Conservation (phyloP, 2,329 filamentous ascomycete genomes). For the Arachnopeziza araneosa region DNA sequence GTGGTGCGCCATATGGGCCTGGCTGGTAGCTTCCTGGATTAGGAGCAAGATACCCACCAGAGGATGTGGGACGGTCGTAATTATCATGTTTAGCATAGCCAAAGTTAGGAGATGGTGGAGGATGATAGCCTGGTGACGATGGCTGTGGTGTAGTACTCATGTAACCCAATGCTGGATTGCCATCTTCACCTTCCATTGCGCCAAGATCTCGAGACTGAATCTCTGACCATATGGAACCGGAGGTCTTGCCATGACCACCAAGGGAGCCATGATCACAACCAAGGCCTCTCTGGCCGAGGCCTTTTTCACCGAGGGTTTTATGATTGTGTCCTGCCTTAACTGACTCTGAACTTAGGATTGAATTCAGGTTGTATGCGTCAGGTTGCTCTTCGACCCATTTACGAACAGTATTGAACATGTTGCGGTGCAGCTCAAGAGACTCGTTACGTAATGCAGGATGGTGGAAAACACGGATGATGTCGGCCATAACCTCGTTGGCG, state of each 20-base stretch:
- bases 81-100: slow-evolving; percentile 21
- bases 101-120: slow-evolving; percentile 20
- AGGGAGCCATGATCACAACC: slow-evolving; percentile 31
- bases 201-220: slow-evolving; percentile 53
- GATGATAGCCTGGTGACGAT: slow-evolving; percentile 17
- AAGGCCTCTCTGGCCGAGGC: slow-evolving; percentile 32
- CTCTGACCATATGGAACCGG: slow-evolving; percentile 56
- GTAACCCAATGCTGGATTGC: slow-evolving; percentile 29
- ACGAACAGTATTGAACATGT: slow-evolving; percentile 82
- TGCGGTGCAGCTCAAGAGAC: slow-evolving; percentile 64
- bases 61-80: slow-evolving; percentile 19
- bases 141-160: slow-evolving; percentile 15
- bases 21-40: slow-evolving; percentile 17
- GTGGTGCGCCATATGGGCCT: slow-evolving; percentile 1
- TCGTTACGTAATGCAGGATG: slow-evolving; percentile 80
- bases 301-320: slow-evolving; percentile 37
- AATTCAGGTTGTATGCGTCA: slow-evolving; percentile 63
- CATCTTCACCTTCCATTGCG: slow-evolving; percentile 47
- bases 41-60: slow-evolving; percentile 22
- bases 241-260: slow-evolving; percentile 49
- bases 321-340: slow-evolving; percentile 84
- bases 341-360: slow-evolving; percentile 73
- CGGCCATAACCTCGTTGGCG: slow-evolving; percentile 76
- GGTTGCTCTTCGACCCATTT: slow-evolving; percentile 70
- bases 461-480: slow-evolving; percentile 80